Conservation (phyloP, 1,284 basidiomycete genomes). For the Inonotus obliquus region DNA sequence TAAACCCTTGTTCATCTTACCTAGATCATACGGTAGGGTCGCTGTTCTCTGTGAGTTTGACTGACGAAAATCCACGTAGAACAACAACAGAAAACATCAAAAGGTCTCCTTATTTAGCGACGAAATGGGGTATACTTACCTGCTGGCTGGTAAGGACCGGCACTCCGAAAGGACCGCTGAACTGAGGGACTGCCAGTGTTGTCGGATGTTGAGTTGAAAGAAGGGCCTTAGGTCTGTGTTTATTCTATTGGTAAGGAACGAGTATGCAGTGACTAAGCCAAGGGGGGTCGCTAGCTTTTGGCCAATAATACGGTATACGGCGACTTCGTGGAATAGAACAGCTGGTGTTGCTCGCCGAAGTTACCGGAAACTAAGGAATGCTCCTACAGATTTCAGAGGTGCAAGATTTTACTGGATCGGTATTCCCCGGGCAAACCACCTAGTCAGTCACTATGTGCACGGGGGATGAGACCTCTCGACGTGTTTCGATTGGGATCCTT, state of each 20-base stretch:
- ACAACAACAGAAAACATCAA: neutral
- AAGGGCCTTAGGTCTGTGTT: neutral
- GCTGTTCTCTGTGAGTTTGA: neutral
- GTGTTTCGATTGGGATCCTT: neutral
- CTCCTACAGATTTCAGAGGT: neutral
- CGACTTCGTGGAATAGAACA: neutral
- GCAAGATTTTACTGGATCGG: neutral
- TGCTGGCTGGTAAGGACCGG: neutral
- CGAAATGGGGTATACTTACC: neutral
- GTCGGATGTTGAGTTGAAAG: neutral
- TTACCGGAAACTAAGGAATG: neutral
- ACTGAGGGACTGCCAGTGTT: conserved; percentile 9
- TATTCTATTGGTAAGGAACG: neutral
- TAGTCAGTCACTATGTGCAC: neutral
- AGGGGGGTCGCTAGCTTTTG: neutral
- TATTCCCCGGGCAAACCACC: neutral
- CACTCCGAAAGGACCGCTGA: neutral
- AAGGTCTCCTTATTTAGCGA: neutral
- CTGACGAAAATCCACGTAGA: neutral
- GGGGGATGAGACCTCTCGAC: neutral
- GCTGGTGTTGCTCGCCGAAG: neutral
- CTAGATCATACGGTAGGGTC: conserved; percentile 9
- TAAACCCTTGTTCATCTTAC: neutral
- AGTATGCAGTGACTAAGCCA: neutral
- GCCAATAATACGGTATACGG: neutral